Evolutionary conservation across 257 asterid species (phyloP).

Genomic region (Ballota nigra): DNA sequence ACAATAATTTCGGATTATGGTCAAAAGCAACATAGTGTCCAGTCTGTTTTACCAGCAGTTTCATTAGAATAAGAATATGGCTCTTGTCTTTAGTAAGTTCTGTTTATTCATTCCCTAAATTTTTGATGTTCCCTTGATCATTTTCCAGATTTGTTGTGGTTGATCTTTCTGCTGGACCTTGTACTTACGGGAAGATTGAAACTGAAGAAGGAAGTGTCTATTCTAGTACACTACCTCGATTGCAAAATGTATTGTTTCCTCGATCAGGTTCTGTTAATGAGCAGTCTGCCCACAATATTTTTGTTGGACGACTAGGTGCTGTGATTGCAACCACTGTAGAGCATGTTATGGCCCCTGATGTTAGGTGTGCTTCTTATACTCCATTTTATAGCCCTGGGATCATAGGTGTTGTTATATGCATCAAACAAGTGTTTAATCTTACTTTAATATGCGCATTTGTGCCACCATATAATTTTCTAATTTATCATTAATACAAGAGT

Average conservation of each 20-base stretch:
- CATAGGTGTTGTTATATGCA: not conserved
- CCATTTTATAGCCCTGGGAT: not conserved
- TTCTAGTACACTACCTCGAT: conserved; percentile 79
- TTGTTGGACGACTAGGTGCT: conserved; percentile 76
- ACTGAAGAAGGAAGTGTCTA: conserved; percentile 98
- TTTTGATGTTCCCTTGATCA: conserved; percentile 24
- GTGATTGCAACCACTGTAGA: conserved; percentile 83
- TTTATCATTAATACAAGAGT: not conserved
- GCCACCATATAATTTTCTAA: not conserved
- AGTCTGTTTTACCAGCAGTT: not conserved
- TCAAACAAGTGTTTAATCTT: conserved; percentile 9
- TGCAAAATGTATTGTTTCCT: conserved; percentile 59
- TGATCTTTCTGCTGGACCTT: conserved; percentile 99
- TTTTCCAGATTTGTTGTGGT: conserved; percentile 81
- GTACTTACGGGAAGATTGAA: conserved; percentile 98
- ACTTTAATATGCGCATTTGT: not conserved
- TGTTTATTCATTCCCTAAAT: not conserved
- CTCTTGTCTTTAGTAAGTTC: not conserved
- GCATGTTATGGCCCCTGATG: conserved; percentile 95
- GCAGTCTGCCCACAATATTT: conserved; percentile 54
- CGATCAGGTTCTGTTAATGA: conserved; percentile 42
- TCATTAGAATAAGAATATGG: not conserved
- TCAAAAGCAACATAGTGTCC: not conserved
- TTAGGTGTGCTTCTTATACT: conserved; percentile 49
- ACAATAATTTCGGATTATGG: not conserved